Conservation (phyloP, 805 yeast species). For the Wickerhamiella parazyma region DNA sequence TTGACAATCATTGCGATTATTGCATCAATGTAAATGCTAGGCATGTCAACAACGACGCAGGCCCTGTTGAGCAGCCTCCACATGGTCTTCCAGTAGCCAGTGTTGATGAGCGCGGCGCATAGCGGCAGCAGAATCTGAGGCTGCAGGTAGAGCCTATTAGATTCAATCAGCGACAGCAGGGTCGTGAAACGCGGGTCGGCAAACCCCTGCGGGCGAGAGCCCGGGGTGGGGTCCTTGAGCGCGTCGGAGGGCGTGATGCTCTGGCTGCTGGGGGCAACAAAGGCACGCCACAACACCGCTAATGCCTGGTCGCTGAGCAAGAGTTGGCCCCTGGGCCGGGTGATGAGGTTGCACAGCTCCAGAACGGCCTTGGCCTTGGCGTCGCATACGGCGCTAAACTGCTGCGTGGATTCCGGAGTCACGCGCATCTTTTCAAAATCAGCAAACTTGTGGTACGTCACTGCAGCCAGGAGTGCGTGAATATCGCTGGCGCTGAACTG, state of each 20-base stretch:
- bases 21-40: constrained; percentile 15
- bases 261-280: constrained; percentile 13
- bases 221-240: constrained; percentile 16
- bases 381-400: constrained; percentile 19
- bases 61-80: constrained; percentile 23
- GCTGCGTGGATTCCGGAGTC: constrained; percentile 9
- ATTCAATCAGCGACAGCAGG: constrained; percentile 11
- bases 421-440: constrained; percentile 14
- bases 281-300: constrained; percentile 20
- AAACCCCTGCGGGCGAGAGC: constrained; percentile 5
- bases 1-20: constrained; percentile 22
- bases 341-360: constrained; percentile 17
- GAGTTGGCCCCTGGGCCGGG: constrained; percentile 19
- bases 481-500: constrained; percentile 22
- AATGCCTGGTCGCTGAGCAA: constrained; percentile 17
- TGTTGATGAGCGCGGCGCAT: constrained; percentile 22
- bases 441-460: constrained; percentile 21
- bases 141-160: constrained; percentile 10
- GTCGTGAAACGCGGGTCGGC: constrained; percentile 10
- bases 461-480: constrained; percentile 18
- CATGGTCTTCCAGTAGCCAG: constrained; percentile 20
- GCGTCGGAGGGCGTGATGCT: constrained; percentile 18
- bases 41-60: constrained; percentile 12
- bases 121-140: constrained; percentile 17
- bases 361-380: constrained; percentile 17